phyloP scores from a whole-genome alignment of 2,329 filamentous ascomycete species.

The Orbilia oligospora region DNA sequence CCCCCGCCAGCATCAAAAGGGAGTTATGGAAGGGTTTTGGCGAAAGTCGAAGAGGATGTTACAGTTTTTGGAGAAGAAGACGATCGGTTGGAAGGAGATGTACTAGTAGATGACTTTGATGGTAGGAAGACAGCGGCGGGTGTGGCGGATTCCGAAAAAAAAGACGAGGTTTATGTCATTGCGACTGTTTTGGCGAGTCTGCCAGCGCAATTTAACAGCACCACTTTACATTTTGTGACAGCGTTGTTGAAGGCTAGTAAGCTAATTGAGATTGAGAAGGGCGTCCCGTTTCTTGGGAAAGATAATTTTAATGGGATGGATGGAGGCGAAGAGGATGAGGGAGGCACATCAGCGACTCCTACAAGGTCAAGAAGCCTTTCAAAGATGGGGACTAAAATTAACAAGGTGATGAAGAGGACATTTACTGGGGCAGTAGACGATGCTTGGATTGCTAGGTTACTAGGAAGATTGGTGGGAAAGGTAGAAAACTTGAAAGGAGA shows the following conservation, averaged over 20 bases:
- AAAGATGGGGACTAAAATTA: conserved; percentile 66
- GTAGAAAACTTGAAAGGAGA: conserved; percentile 71
- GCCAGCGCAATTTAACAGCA: conserved; percentile 71
- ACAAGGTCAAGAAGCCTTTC: conserved; percentile 63
- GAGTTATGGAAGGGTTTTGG: conserved; percentile 41
- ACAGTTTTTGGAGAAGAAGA: conserved; percentile 65
- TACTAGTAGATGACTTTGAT: conserved; percentile 48
- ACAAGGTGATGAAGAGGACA: conserved; percentile 69
- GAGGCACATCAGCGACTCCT: neutral
- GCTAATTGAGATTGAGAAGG: conserved; percentile 72
- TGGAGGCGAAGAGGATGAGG: conserved; percentile 13
- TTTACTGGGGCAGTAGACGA: conserved; percentile 71
- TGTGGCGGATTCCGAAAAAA: conserved; percentile 66
- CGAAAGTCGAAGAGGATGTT: conserved; percentile 47
- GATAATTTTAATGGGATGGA: conserved; percentile 13
- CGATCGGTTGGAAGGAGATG: conserved; percentile 61
- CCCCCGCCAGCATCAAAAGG: conserved; percentile 66
- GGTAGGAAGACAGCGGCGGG: conserved; percentile 35
- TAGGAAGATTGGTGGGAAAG: conserved; percentile 71
- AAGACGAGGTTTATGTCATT: conserved; percentile 70
- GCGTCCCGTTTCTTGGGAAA: conserved; percentile 64
- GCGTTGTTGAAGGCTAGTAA: conserved; percentile 74
- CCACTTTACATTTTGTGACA: conserved; percentile 72
- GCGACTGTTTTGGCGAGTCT: conserved; percentile 69
- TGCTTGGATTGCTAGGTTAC: conserved; percentile 72